Base-by-base conservation (phyloP, 306 rosid species). In the Cicer pinnatifidum region DNA sequence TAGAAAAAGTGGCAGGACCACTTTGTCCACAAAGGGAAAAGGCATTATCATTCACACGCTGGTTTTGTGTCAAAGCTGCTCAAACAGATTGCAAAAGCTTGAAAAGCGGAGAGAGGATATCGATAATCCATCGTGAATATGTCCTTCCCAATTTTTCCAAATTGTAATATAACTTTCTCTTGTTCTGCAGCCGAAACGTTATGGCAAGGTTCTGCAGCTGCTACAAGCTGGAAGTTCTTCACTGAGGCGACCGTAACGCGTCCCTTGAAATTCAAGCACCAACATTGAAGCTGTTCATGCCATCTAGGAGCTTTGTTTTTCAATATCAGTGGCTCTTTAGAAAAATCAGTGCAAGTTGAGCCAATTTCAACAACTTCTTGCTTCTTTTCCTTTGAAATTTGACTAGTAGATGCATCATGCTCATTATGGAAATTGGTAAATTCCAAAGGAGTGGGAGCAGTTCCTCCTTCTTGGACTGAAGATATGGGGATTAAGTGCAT, bases 11-110 rank as follows among this genome's bases (percentile, higher is more conserved):
- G 56, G 58, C 61, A 71, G 20, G 71, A 79, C n/a, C 6, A 57
- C 35, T 63, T 63, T 6, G 15, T 72, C 62, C 76, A 43, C 47
- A 48, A 23, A 56, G 46, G 46, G 19, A 50, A 40, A 69, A 67
- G 37, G 11, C 70, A 74, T 65, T 57, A 59, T 93, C 88, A 93
- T 86, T 94, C 98, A 82, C 97, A 94, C 63, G 92, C 96, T 52
- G 97, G 97, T 86, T 94, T 94, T 2, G 97, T 94, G 88, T 91
- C 98, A 46, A 94, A 94, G 88, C 98, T 91, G 75, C 97, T 94
- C 81, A 91, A 84, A 81, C 98, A 91, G 52, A 91, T 89, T 67
- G 97, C 94, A 40, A 94, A 91, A 41, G 98, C 98, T 84, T 91
- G 98, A 86, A 94, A 94, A 43, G 98, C 91, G 11, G 97, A 94